Evolutionary conservation across 805 yeast species (phyloP), one percentile per base, ranked within the genome.

Genomic region (Saccharomycopsis sp.): DNA sequence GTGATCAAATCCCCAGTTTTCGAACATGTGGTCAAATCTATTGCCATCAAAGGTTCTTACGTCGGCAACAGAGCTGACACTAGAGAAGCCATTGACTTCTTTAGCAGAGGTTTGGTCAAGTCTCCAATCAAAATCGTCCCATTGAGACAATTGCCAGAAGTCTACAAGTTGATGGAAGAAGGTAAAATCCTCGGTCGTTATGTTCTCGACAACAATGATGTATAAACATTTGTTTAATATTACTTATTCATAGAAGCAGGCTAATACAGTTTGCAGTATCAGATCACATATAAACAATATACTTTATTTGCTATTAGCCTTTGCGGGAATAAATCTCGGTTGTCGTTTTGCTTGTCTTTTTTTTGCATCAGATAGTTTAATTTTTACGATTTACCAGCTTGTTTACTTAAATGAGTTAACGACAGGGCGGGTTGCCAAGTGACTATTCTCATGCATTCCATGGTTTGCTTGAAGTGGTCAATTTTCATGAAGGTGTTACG

Each of bases 61-160:
- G 96, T 89, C 58, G 96, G 96, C 62, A 88, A 87, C 80, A 84
- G 95, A 73, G 87, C 86, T 57, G 96, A 89, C 71, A 80, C 95
- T 12, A 71, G 78, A 68, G 91, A 85, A 72, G 90, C 90, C 52
- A 68, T 85, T 58, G 89, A 85, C 66, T 84, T 85, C 78, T 85
- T 83, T 69, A 61, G 77, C 59, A 78, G 89, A 72, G 90, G 90
- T 57, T 73, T 81, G 65, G 83, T 85, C 66, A 73, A 77, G 62
- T 79, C 87, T 56, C 88, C 85, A 61, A 81, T 81, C 67, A 79
- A 80, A 72, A 66, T 81, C 63, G 81, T 80, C 55, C 84, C 84
- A 4, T 72, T 81, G 64, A 75, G 79, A 52, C 82, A 81, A 65
- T 71, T 81, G 66, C 78, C 83, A 59, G 66, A 67, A 48, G 80